These are phyloP conservation scores for Oligophagozyma castellii DNA, from an alignment of 1,139 yeast species.

Conservation along the genomic window DNA sequence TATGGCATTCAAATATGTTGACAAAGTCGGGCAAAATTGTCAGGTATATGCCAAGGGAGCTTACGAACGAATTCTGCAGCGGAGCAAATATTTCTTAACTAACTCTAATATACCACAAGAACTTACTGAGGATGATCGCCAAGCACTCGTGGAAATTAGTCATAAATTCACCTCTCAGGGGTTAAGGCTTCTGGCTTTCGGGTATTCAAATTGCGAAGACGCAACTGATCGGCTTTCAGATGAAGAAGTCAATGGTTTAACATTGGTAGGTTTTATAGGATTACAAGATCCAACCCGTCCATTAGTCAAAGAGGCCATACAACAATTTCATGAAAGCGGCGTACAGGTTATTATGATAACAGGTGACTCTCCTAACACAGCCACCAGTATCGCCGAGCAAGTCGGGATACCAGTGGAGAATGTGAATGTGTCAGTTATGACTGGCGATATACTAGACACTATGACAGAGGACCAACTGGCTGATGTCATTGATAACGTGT, in stretches of 20 bases:
- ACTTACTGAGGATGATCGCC: slow-evolving; percentile 36
- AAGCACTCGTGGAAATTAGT: slow-evolving; percentile 40
- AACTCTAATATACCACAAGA: slow-evolving; percentile 39
- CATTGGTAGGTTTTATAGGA: slow-evolving; percentile 74
- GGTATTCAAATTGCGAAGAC: slow-evolving; percentile 31
- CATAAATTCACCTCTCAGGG: slow-evolving; percentile 64
- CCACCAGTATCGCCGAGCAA: slow-evolving; percentile 72
- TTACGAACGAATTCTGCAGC: slow-evolving; percentile 51
- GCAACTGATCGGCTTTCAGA: slow-evolving; percentile 26
- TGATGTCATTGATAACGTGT: slow-evolving; percentile 60
- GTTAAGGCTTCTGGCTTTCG: slow-evolving; percentile 71
- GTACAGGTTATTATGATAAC: slow-evolving; percentile 94
- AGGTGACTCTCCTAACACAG: slow-evolving; percentile 87
- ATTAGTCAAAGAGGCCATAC: slow-evolving; percentile 56
- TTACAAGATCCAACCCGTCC: slow-evolving; percentile 96
- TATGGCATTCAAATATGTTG: slow-evolving; percentile 48
- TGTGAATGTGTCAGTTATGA: slow-evolving; percentile 48
- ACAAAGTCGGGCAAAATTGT: slow-evolving; percentile 35
- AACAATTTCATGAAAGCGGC: slow-evolving; percentile 69
- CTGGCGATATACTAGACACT: slow-evolving; percentile 66
- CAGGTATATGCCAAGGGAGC: slow-evolving; percentile 78
- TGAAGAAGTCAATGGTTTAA: slow-evolving; percentile 38
- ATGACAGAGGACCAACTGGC: slow-evolving; percentile 57
- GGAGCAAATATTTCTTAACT: slow-evolving; percentile 46
- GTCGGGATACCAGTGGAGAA: slow-evolving; percentile 76